Base-by-base conservation (phyloP, 768 basidiomycete species). In the Paxillus ammoniavirescens region DNA sequence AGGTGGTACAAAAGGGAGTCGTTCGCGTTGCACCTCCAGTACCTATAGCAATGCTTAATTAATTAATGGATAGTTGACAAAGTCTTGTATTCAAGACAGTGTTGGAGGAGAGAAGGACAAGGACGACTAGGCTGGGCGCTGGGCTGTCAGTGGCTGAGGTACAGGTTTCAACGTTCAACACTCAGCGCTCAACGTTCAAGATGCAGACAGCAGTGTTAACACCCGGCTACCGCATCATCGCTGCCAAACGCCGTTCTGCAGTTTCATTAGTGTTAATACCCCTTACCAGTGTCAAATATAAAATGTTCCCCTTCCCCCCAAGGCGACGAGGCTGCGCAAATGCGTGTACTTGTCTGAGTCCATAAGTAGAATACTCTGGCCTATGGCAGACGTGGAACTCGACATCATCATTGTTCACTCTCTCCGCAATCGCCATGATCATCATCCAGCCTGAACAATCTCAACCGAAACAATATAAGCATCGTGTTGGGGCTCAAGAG, bases 1-100 rank as follows among this genome's bases (percentile, higher is more conserved):
- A 44, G 14, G 31, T 47, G 8, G 30, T 15, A 15, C 48, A 28
- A 41, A 21, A 18, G 23, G 46, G 55, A 45, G 28, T 45, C 2
- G 8, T 52, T 58, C 51, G 51, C 59, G 47, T 52, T 62, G 59
- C 56, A 41, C 49, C 42, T 52, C 47, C 42, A 44, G 53, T 49
- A 54, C 49, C 46, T 42, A 26, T 26, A 42, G 56, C 47, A 62
- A 54, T 58, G 61, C 52, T 18, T n/a, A 18, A n/a, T 40, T 58
- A 58, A 50, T 40, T 8, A 40, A n/a, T 40, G n/a, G 38, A 5
- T 18, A 40, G 7, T 40, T 40, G 38, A n/a, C n/a, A 40, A 17
- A 18, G 38, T 40, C 38, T 40, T 40, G 7, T 17, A 17, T 40
- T 18, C 17, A 40, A 18, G 17, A 40, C 9, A 18, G 17, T 40